phyloP scores from a whole-genome alignment of 345 rosid species.

The Abelmoschus esculentus region DNA sequence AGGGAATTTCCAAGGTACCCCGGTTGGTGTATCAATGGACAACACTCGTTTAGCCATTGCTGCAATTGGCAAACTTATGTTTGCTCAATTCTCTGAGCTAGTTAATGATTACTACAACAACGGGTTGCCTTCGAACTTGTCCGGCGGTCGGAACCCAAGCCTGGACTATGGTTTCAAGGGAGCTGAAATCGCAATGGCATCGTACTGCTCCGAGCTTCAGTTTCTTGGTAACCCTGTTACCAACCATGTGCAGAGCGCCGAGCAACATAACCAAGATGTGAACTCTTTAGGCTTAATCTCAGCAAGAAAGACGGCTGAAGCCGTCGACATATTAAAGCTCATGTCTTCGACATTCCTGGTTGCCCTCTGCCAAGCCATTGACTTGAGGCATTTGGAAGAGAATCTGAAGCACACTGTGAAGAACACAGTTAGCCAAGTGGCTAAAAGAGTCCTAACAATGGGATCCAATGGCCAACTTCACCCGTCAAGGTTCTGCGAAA shows the following conservation, averaged over 20 bases:
- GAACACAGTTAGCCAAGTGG: conserved; percentile 47
- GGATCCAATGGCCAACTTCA: conserved; percentile 60
- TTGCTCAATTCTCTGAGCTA: conserved; percentile 70
- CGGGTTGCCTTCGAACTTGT: conserved; percentile 64
- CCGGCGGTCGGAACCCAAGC: conserved; percentile 55
- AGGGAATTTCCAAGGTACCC: conserved; percentile 83
- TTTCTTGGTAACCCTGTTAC: conserved; percentile 71
- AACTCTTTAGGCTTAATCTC: conserved; percentile 68
- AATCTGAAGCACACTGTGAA: conserved; percentile 45
- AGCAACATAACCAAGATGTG: conserved; percentile 80
- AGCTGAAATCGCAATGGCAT: conserved; percentile 80
- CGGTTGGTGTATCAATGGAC: conserved; percentile 82
- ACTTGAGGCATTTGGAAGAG: conserved; percentile 70
- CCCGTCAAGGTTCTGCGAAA: conserved; percentile 57
- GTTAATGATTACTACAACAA: conserved; percentile 79
- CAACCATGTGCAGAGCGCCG: conserved; percentile 67
- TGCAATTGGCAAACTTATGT: conserved; percentile 67
- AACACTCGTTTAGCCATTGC: conserved; percentile 62
- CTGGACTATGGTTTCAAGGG: conserved; percentile 77
- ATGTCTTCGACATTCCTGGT: conserved; percentile 66
- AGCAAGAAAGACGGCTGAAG: conserved; percentile 53
- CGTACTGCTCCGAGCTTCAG: conserved; percentile 73
- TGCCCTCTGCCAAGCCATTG: conserved; percentile 64
- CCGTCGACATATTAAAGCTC: conserved; percentile 55
- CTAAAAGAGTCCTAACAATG: conserved; percentile 39